A percentile compares a stretch with the other conserved stretches of the same genome.
phyloP scores from a whole-genome alignment of 1,284 basidiomycete genomes.

The Cryptococcus floricola region DNA sequence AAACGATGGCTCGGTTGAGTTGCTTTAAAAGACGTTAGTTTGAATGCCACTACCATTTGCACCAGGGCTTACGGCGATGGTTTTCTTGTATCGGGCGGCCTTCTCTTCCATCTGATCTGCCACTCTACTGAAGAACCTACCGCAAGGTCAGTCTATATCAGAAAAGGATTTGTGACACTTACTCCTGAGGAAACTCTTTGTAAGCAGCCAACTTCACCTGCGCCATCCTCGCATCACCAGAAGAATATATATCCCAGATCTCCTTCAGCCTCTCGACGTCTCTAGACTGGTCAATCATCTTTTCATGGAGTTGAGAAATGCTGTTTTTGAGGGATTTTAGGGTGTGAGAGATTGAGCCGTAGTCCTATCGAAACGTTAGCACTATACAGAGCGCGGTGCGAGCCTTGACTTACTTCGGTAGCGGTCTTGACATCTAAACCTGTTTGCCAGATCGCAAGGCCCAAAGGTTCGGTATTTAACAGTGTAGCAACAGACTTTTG shows the following conservation, averaged over 20 bases:
- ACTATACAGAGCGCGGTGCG: not conserved
- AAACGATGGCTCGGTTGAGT: conserved; percentile 33
- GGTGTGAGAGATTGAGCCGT: conserved; percentile 33
- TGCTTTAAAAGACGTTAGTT: conserved; percentile 20
- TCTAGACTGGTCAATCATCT: conserved; percentile 29
- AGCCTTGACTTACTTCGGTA: conserved; percentile 24
- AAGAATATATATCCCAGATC: conserved; percentile 39
- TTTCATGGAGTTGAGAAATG: conserved; percentile 26
- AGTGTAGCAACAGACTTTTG: conserved; percentile 32
- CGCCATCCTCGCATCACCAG: conserved; percentile 33
- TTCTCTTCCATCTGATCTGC: conserved; percentile 34
- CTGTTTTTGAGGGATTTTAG: conserved; percentile 26
- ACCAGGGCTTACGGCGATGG: conserved; percentile 26
- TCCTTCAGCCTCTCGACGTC: conserved; percentile 38
- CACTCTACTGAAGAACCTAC: conserved; percentile 34
- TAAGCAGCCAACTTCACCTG: conserved; percentile 31
- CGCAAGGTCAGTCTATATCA: not conserved
- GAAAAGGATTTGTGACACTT: conserved; percentile 3
- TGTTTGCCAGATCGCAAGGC: conserved; percentile 42
- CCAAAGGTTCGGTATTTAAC: conserved; percentile 30
- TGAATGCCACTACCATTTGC: not conserved
- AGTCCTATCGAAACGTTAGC: conserved; percentile 22
- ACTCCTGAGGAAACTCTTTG: conserved; percentile 43
- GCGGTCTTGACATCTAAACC: conserved; percentile 36
- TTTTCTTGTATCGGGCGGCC: conserved; percentile 37